Conservation (phyloP, 2,329 filamentous ascomycete genomes). For the Scedosporium boydii region DNA sequence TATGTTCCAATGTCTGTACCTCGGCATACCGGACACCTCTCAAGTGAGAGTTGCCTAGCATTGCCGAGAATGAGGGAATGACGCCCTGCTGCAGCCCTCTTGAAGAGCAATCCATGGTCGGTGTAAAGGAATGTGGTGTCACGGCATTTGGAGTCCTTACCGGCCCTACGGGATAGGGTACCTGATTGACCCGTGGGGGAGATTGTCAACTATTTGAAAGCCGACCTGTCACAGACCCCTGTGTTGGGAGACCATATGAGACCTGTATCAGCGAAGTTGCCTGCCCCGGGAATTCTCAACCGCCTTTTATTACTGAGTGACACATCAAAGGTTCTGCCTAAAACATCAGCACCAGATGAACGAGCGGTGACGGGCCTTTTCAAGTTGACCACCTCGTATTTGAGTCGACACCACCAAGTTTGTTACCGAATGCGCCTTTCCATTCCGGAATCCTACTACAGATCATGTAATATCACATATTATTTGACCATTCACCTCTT, state of each 20-base stretch:
- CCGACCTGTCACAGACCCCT: neutral
- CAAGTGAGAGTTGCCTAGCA: too few species aligned
- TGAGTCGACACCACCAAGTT: neutral
- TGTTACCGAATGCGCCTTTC: neutral
- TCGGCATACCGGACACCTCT: too few species aligned
- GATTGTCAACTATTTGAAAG: neutral
- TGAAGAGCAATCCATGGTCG: neutral
- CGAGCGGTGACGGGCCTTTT: neutral
- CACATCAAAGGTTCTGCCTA: neutral
- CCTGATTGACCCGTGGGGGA: neutral
- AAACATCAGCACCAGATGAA: neutral
- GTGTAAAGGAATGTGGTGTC: neutral
- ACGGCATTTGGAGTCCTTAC: conserved; percentile 2
- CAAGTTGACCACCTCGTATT: neutral
- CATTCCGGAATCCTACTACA: neutral
- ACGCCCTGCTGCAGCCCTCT: neutral
- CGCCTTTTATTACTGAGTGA: neutral
- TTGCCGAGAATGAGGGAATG: too few species aligned
- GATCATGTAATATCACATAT: neutral
- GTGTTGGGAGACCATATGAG: neutral
- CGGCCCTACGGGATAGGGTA: neutral
- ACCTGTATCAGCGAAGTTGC: neutral
- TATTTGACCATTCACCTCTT: neutral
- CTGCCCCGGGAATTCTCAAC: too few species aligned
- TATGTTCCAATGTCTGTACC: too few species aligned